Evolutionary conservation across 2,329 filamentous ascomycete genomes (phyloP).

Genomic region (Xylariaceae sp.): DNA sequence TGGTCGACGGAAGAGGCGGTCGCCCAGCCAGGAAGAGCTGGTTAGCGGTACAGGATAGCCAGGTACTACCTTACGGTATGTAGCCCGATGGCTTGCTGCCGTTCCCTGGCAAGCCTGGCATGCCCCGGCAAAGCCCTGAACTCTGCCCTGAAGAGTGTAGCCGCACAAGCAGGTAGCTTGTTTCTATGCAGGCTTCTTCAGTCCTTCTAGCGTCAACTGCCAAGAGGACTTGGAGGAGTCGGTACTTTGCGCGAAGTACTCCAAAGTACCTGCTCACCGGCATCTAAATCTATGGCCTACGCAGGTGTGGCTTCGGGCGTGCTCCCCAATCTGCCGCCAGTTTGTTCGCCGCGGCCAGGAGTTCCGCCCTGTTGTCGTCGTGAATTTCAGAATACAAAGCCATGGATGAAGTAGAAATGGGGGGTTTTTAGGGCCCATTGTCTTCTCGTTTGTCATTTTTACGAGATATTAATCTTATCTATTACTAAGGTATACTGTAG

Average conservation of each 20-base stretch:
- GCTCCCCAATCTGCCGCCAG: no score
- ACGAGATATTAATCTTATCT: conserved; percentile 18
- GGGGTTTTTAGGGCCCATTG: not conserved
- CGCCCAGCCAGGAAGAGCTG: conserved; percentile 29
- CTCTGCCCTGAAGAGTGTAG: conserved; percentile 17
- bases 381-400: conserved; percentile 8
- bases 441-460: conserved; percentile 23
- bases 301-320: conserved; percentile 23
- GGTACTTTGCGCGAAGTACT: conserved; percentile 22
- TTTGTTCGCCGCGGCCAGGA: conserved; percentile 9
- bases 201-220: conserved; percentile 44
- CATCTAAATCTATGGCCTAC: no score
- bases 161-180: conserved; percentile 28
- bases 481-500: conserved; percentile 1
- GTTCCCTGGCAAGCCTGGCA: conserved; percentile 9
- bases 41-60: conserved; percentile 15
- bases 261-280: conserved; percentile 19
- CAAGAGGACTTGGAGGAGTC: conserved; percentile 16
- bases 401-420: not conserved
- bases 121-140: conserved; percentile 16
- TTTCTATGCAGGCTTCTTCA: conserved; percentile 47
- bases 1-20: conserved; percentile 27
- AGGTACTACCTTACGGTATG: not conserved
- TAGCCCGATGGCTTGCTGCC: conserved; percentile 3
- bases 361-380: conserved; percentile 2